Base-by-base conservation (phyloP, 179 eudicot species). In the Sideroxylon spinosum region DNA sequence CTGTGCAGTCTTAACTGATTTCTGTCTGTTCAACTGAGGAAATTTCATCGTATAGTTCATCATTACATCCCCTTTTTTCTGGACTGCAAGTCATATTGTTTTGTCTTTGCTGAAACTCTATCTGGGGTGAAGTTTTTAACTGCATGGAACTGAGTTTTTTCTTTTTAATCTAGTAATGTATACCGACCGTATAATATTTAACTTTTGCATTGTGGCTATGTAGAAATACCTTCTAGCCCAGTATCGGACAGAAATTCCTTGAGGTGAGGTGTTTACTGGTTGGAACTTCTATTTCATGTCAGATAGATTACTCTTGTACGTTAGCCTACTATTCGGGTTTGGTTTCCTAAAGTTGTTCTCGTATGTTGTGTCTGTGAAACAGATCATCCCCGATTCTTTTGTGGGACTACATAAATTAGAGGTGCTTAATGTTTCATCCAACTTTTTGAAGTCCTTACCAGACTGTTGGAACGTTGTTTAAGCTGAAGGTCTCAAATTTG, bases 301-400 rank as follows among this genome's bases (percentile, higher is more conserved):
- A 37, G 44, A 37, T 3, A 37, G 44, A 37, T 37, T 37, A 3
- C 44, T 37, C 44, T 37, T 37, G 44, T 37, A 37, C 44, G 5
- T 37, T 37, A 37, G 44, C 44, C 44, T 37, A 37, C 4, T 37
- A 37, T 37, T 37, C 44, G 44, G 44, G 16, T 65, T 65, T 65
- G 69, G 37, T 12, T 26, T 66, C 19, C 48, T 66, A 3, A 29
- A 28, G 70, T 66, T 29, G 2, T 66, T 66, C 49, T 63, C 67
- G 32, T 60, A 11, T 57, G 57, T 68, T 60, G 32, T 48, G 44
- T 12, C 7, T 29, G 37, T 59, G 76, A 76, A 73, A 55, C 79
- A 88, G 91, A 69, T 70, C 8, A 44, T 87, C 49, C 90, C 92
- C 50, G 92, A 89, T 80, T 84, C 90, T 9, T 56, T 87, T 68